Base-by-base conservation (phyloP, 306 rosid genomes). In the Corylus avellana region DNA sequence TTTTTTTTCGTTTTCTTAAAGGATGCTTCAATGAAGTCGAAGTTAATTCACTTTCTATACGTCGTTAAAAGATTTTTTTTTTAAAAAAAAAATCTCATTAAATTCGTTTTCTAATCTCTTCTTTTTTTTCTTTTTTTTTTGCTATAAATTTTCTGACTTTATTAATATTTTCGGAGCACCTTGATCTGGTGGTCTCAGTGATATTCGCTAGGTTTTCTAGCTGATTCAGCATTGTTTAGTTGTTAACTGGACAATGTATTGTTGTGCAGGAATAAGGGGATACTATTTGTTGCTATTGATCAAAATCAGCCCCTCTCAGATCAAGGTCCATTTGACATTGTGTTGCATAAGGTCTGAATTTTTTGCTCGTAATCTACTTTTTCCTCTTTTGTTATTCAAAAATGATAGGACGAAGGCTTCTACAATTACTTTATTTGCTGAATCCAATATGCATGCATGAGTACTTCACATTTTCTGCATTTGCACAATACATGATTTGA, bases 311-410 rank as follows among this genome's bases (percentile, higher is more conserved):
- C 97, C 10, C 93, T 93, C 81, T 83, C 91, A 17, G 97, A 93
- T 57, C 98, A 93, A 84, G 98, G 98, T 69, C 97, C 98, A 49
- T 93, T 93, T 77, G 97, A 93, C 81, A 78, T 93, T 48, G 97
- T 93, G 79, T 70, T 93, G 87, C 98, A 93, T 59, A 93, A 93
- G 98, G 98, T 91, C 27, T 67, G 8, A 10, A 42, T 58, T 54
- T 42, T 48, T 12, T 27, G 3, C 54, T 8, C 20, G 63, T 12
- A 7, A 5, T 73, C 7, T 46, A 18, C 3, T 37, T 50, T 44
- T 18, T 56, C 42, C 29, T 63, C 7, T 12, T 14, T 39, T 64
- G 47, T 17, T 37, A 37, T 32, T 64, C 44, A 37, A 67, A 67
- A 39, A 67, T 10, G 12, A 67, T 37, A 39, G 9, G 72, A 17